Evolutionary conservation across 768 basidiomycete species (phyloP).

Genomic region (Lactarius indigo): DNA sequence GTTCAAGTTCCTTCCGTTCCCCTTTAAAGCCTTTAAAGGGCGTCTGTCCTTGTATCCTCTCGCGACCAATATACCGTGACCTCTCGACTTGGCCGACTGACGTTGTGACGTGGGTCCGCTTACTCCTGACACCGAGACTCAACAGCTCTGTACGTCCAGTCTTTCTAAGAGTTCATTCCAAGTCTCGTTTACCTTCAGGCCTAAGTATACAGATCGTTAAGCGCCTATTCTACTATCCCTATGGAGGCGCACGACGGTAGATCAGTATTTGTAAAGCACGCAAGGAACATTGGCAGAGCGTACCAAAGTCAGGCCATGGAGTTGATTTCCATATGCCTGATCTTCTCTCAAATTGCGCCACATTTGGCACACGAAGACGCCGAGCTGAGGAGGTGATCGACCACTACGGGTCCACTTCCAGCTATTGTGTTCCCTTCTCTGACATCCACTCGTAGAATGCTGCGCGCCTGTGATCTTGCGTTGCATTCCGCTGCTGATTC

Average conservation of each 20-base stretch:
- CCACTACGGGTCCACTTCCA: not conserved
- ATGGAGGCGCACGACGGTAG: not conserved
- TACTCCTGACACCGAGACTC: not conserved
- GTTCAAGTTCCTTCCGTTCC: not conserved
- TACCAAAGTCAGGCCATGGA: conserved; percentile 12
- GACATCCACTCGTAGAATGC: not conserved
- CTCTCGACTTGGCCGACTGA: not conserved
- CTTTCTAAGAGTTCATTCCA: not conserved
- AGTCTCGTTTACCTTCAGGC: not conserved
- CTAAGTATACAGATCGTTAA: not conserved
- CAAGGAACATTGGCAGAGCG: conserved; percentile 14
- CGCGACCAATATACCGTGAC: not conserved
- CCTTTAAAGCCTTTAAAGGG: not conserved
- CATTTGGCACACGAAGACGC: not conserved
- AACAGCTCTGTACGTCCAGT: not conserved
- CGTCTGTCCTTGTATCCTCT: not conserved
- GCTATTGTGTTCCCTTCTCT: not conserved
- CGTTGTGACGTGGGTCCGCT: not conserved
- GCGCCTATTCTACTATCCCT: not conserved
- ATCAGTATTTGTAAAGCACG: conserved; percentile 11
- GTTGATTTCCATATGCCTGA: conserved; percentile 5
- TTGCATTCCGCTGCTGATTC: not conserved
- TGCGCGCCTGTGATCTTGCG: not conserved
- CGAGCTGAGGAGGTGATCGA: not conserved
- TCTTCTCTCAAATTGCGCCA: not conserved